phyloP scores from a whole-genome alignment of 768 basidiomycete genomes.

The Dendrothele bispora region DNA sequence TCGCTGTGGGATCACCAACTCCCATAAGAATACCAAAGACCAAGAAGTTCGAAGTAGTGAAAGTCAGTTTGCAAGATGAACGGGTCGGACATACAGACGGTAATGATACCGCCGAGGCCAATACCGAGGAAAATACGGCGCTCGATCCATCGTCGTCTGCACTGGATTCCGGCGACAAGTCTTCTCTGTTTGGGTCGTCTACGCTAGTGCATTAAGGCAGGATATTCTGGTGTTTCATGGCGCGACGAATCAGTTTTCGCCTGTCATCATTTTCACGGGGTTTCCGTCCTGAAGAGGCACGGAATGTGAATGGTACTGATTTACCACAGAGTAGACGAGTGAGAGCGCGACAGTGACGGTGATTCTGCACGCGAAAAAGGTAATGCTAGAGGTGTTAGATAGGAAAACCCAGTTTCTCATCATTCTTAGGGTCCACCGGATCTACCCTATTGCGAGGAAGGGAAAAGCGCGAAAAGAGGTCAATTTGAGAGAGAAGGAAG shows the following conservation, averaged over 20 bases:
- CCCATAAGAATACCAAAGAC: neutral
- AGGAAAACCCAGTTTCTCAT: neutral
- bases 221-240: neutral
- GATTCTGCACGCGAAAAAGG: neutral
- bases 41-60: neutral
- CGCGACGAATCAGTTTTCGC: neutral
- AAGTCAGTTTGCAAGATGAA: no score
- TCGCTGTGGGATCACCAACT: neutral
- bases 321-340: neutral
- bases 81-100: no score
- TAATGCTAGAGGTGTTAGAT: neutral
- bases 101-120: no score
- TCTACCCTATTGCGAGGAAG: neutral
- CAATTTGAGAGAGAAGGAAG: neutral
- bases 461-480: neutral
- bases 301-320: neutral
- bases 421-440: neutral
- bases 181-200: no score
- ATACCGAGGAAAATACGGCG: neutral
- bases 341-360: neutral
- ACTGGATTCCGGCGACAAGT: no score
- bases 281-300: neutral
- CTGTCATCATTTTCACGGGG: neutral
- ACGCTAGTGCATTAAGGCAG: neutral
- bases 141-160: neutral